phyloP scores from a whole-genome alignment of 192 early-diverging fungal genomes.

The Umbelopsis vinacea region DNA sequence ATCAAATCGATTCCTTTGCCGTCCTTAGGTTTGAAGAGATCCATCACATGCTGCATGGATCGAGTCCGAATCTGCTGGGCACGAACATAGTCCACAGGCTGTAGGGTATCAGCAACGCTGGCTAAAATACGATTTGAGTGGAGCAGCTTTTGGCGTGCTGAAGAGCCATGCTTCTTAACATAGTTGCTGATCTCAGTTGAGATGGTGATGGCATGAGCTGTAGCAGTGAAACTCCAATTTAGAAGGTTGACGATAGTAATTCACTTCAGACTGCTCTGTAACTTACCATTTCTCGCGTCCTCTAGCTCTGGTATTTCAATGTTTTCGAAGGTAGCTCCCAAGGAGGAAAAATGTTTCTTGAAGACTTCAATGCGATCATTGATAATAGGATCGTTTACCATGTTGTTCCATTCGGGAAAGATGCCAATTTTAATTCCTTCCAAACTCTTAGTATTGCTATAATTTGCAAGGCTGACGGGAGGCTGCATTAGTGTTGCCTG shows the following conservation, averaged over 20 bases:
- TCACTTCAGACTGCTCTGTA: too few species aligned
- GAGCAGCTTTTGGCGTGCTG: slow-evolving; percentile 41
- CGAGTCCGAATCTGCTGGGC: slow-evolving; percentile 58
- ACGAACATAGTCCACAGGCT: slow-evolving; percentile 51
- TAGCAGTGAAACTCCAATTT: background rate
- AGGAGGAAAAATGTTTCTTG: slow-evolving; percentile 39
- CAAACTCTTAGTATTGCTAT: slow-evolving; percentile 34
- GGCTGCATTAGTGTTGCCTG: slow-evolving; percentile 54
- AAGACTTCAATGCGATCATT: slow-evolving; percentile 35
- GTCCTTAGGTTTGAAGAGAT: slow-evolving; percentile 47
- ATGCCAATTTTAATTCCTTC: slow-evolving; percentile 63
- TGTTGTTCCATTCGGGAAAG: slow-evolving; percentile 51
- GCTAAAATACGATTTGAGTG: slow-evolving; percentile 50
- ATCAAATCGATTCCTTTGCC: slow-evolving; percentile 60
- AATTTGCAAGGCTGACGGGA: slow-evolving; percentile 40
- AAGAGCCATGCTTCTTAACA: slow-evolving; percentile 26
- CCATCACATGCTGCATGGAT: slow-evolving; percentile 54
- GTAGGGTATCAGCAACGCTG: slow-evolving; percentile 37
- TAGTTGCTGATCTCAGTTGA: slow-evolving; percentile 57
- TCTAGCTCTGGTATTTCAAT: slow-evolving; percentile 67
- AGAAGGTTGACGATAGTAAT: too few species aligned
- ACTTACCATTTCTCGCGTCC: slow-evolving; percentile 41
- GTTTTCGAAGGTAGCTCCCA: slow-evolving; percentile 66
- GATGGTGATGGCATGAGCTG: slow-evolving; percentile 70
- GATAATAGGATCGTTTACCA: slow-evolving; percentile 44